Conservation (phyloP, 1,284 basidiomycete species). For the Sporisorium sorghi region DNA sequence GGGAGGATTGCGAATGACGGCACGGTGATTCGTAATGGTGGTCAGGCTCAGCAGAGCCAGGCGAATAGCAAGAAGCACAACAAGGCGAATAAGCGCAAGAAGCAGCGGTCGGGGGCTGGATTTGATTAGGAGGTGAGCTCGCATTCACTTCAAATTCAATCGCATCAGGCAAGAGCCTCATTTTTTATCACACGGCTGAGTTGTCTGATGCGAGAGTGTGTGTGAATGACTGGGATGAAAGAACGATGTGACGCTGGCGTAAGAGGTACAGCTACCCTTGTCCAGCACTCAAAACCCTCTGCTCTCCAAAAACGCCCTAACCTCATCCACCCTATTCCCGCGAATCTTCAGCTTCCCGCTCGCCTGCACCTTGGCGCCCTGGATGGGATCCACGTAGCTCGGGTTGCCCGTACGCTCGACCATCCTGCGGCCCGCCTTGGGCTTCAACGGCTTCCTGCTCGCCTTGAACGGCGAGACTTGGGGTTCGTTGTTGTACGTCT, state of each 20-base stretch:
- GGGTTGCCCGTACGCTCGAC: constrained; percentile 17
- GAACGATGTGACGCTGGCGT: not conserved
- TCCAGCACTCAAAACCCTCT: constrained; percentile 50
- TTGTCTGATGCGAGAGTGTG: constrained; percentile 1
- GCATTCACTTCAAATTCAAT: not conserved
- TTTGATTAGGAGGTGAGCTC: constrained; percentile 23
- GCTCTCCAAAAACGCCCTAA: constrained; percentile 41
- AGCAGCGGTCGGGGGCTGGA: constrained; percentile 62
- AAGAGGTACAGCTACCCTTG: too few species aligned
- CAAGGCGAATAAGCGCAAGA: constrained; percentile 78
- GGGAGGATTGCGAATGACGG: constrained; percentile 58
- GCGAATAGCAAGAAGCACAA: constrained; percentile 83
- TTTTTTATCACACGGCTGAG: too few species aligned
- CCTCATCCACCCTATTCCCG: constrained; percentile 37
- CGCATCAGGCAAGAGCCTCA: too few species aligned
- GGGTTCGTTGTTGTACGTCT: constrained; percentile 16
- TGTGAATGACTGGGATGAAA: not conserved
- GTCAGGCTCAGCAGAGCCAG: constrained; percentile 71
- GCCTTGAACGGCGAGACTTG: constrained; percentile 9
- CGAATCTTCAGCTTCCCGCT: constrained; percentile 45
- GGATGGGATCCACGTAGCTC: constrained; percentile 26
- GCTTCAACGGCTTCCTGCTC: constrained; percentile 29
- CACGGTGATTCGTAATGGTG: constrained; percentile 68
- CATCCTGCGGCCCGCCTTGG: constrained; percentile 22
- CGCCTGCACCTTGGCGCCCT: constrained; percentile 15